These are phyloP conservation scores for Backusella westeae DNA, from an alignment of 192 early-diverging fungal genomes.

Conservation along the genomic window DNA sequence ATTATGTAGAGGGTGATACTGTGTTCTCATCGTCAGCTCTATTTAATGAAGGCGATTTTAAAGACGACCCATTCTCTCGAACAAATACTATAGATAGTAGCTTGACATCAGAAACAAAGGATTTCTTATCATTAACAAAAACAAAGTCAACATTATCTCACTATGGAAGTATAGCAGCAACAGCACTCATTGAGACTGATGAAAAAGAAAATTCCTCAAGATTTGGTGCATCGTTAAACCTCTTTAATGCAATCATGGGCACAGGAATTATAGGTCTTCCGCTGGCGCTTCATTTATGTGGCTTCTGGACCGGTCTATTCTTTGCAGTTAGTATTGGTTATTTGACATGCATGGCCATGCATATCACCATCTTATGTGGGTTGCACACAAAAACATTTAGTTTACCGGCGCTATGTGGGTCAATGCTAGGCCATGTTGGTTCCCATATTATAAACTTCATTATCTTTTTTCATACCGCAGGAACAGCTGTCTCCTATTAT, in stretches of 20 bases:
- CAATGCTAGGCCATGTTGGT: conserved; percentile 48
- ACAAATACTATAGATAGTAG: neutral
- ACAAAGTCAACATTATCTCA: neutral
- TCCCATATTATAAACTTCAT: conserved; percentile 51
- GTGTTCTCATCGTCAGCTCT: neutral
- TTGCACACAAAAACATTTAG: conserved; percentile 48
- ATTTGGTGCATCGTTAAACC: conserved; percentile 42
- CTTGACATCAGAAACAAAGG: neutral
- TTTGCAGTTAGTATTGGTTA: conserved; percentile 44
- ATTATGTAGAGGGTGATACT: neutral
- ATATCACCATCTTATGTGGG: conserved; percentile 55
- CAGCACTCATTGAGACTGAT: neutral
- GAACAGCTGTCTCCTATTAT: conserved; percentile 17
- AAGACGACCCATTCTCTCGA: neutral
- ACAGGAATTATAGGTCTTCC: conserved; percentile 67
- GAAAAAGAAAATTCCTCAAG: neutral
- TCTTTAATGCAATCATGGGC: conserved; percentile 68
- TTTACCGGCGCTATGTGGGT: conserved; percentile 43
- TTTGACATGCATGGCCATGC: conserved; percentile 50
- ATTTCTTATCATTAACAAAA: conserved; percentile 5
- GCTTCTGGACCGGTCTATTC: conserved; percentile 56
- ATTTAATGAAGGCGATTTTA: neutral
- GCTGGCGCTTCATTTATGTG: conserved; percentile 58
- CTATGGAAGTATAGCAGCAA: neutral
- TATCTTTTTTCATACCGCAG: conserved; percentile 50